Percentiles rank a stretch among this genome's conserved stretches.
phyloP scores from a whole-genome alignment of 2,329 filamentous ascomycete genomes.

The Neofusicoccum sp. region DNA sequence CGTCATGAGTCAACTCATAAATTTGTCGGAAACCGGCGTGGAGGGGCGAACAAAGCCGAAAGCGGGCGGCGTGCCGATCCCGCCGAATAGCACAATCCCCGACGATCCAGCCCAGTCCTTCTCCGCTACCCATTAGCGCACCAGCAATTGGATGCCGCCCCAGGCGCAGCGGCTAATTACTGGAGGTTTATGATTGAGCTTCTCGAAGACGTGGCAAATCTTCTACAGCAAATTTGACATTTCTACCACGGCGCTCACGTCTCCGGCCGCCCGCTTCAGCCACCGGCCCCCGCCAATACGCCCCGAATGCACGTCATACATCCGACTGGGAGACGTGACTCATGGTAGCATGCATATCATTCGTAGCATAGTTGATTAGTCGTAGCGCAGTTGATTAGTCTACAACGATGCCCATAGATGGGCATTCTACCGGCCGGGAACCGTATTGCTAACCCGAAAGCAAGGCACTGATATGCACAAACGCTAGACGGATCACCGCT shows the following conservation, averaged over 20 bases:
- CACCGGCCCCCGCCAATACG: not conserved
- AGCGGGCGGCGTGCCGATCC: slow-evolving; percentile 18
- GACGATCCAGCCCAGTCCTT: slow-evolving; percentile 9
- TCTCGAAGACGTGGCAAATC: too few species aligned
- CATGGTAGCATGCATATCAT: slow-evolving; percentile 18
- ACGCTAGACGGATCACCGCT: not conserved
- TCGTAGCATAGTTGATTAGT: slow-evolving; percentile 19
- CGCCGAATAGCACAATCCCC: slow-evolving; percentile 3
- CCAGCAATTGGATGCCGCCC: not conserved
- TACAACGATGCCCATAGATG: slow-evolving; percentile 14
- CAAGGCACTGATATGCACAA: slow-evolving; percentile 19
- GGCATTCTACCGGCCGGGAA: slow-evolving; percentile 10
- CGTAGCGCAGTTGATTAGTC: slow-evolving; percentile 18
- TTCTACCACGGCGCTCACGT: too few species aligned
- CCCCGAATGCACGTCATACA: not conserved
- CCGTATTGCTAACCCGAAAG: slow-evolving; percentile 18
- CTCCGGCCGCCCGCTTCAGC: too few species aligned
- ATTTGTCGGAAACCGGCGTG: slow-evolving; percentile 17
- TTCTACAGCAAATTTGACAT: too few species aligned
- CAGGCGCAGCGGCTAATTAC: not conserved
- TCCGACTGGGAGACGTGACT: not conserved
- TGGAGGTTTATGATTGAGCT: not conserved
- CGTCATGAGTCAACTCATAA: slow-evolving; percentile 22
- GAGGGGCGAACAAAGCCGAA: slow-evolving; percentile 20
- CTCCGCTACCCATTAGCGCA: not conserved